Evolutionary conservation across 1,284 basidiomycete species (phyloP).

Genomic region (Trametes versicolor): DNA sequence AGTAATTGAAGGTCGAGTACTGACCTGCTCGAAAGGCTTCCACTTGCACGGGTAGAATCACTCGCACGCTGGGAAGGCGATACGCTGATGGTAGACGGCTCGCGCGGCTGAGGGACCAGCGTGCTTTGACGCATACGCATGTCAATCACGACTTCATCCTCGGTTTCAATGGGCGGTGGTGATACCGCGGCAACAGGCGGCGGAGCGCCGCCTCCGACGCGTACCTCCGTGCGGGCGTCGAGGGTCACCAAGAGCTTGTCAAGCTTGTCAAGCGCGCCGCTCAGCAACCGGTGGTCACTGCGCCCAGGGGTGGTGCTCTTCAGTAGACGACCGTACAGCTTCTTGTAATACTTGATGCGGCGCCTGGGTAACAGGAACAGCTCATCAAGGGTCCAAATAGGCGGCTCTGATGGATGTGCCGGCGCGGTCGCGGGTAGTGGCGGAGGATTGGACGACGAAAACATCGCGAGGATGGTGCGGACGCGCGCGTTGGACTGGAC

Average conservation of each 20-base stretch:
- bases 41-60: constrained; percentile 41
- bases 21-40: constrained; percentile 65
- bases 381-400: constrained; percentile 86
- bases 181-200: constrained; percentile 35
- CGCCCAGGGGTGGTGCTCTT: constrained; percentile 90
- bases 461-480: constrained; percentile 71
- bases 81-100: constrained; percentile 7
- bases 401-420: constrained; percentile 50
- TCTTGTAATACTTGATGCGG: constrained; percentile 93
- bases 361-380: constrained; percentile 89
- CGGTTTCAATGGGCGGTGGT: constrained; percentile 46
- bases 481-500: constrained; percentile 83
- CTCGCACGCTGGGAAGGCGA: constrained; percentile 38
- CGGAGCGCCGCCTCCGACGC: constrained; percentile 46
- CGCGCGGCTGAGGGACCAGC: constrained; percentile 30
- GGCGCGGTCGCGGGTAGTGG: constrained; percentile 54
- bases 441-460: constrained; percentile 73
- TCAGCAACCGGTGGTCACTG: constrained; percentile 87
- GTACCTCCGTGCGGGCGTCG: constrained; percentile 63
- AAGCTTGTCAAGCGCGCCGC: constrained; percentile 84
- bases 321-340: constrained; percentile 87
- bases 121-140: constrained; percentile 52
- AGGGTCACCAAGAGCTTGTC: constrained; percentile 78
- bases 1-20: constrained; percentile 33
- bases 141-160: constrained; percentile 65